Evolutionary conservation across 1,284 basidiomycete genomes (phyloP).

Genomic region (Ganoderma lingzhi): DNA sequence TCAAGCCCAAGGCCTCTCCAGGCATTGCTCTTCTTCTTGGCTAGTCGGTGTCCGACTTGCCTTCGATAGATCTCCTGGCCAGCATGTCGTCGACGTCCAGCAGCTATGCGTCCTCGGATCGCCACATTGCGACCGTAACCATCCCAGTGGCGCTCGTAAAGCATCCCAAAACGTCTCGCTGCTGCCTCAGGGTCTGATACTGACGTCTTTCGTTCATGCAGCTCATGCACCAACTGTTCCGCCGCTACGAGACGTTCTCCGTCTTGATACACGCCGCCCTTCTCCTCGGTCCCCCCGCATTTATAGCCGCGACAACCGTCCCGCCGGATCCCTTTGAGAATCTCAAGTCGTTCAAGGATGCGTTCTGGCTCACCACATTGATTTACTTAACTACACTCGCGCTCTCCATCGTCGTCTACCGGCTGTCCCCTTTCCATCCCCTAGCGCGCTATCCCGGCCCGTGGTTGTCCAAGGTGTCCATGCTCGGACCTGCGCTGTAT

Average conservation of each 20-base stretch:
- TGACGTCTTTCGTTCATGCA: background rate
- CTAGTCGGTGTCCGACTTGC: background rate
- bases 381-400: background rate
- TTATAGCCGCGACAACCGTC: background rate
- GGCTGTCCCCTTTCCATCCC: conserved; percentile 6
- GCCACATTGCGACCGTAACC: background rate
- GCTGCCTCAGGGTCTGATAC: background rate
- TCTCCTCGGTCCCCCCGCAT: conserved; percentile 1
- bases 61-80: background rate
- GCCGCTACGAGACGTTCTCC: conserved; percentile 7
- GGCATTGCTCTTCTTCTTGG: background rate
- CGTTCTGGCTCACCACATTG: background rate
- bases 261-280: background rate
- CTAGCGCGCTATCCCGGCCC: conserved; percentile 14
- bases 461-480: conserved; percentile 1
- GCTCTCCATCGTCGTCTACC: conserved; percentile 5
- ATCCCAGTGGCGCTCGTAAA: background rate
- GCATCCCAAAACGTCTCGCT: background rate
- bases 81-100: background rate
- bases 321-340: background rate
- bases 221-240: conserved; percentile 11
- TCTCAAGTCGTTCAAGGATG: background rate
- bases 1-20: too few species aligned
- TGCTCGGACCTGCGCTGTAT: conserved; percentile 3
- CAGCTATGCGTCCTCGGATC: background rate